A percentile compares a stretch with the other conserved stretches of the same genome.
Conservation (phyloP, 805 yeast species). For the Cyberlindnera mrakii region DNA sequence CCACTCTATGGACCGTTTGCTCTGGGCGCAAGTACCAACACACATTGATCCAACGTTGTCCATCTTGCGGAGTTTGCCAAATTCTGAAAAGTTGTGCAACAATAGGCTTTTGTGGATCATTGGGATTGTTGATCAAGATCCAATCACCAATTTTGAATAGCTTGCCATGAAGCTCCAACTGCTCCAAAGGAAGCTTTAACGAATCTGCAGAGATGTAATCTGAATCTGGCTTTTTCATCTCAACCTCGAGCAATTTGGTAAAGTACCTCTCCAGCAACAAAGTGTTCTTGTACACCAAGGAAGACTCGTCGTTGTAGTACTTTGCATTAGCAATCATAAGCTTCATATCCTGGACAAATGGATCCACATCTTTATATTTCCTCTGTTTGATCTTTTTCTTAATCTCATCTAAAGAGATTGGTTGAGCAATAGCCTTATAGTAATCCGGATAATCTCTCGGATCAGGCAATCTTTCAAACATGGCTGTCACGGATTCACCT, state of each 20-base stretch:
- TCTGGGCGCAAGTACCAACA: conserved; percentile 99
- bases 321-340: conserved; percentile 72
- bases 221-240: conserved; percentile 75
- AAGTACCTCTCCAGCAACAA: conserved; percentile 56
- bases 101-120: conserved; percentile 84
- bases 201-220: conserved; percentile 54
- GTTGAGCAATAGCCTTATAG: conserved; percentile 47
- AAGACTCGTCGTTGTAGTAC: conserved; percentile 51
- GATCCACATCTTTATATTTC: conserved; percentile 69
- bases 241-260: conserved; percentile 52
- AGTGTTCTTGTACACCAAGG: conserved; percentile 57
- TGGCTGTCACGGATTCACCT: conserved; percentile 45
- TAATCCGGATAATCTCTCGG: conserved; percentile 35
- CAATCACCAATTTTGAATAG: conserved; percentile 88
- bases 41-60: conserved; percentile 81
- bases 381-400: conserved; percentile 81
- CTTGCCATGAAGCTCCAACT: conserved; percentile 63
- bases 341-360: conserved; percentile 71
- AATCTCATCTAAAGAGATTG: conserved; percentile 66
- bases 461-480: conserved; percentile 82
- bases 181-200: conserved; percentile 74
- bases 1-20: conserved; percentile 92
- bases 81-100: conserved; percentile 90
- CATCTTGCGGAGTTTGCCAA: conserved; percentile 75
- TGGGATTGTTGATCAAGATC: conserved; percentile 83